A percentile compares a stretch with the other conserved stretches of the same genome.
phyloP scores from a whole-genome alignment of 148 eudicot species.

The Chenopodium quinoa region DNA sequence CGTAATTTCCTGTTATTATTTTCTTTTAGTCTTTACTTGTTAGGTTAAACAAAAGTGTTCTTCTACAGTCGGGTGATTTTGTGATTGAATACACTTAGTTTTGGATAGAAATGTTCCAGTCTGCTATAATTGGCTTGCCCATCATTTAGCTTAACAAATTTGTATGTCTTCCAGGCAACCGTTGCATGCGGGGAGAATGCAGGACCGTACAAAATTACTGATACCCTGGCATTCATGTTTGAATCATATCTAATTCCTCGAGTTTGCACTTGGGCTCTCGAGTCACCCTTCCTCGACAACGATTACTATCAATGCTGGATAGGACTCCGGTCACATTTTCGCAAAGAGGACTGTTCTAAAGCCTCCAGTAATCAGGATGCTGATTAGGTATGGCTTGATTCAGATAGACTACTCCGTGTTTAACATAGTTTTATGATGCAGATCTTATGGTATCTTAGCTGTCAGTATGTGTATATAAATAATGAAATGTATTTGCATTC shows the following conservation, averaged over 20 bases:
- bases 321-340: constrained; percentile 78
- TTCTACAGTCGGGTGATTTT: neutral
- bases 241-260: constrained; percentile 94
- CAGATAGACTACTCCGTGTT: neutral
- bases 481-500: neutral
- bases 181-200: constrained; percentile 61
- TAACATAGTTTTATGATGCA: neutral
- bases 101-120: neutral
- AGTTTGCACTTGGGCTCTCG: constrained; percentile 84
- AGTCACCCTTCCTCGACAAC: constrained; percentile 69
- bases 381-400: neutral
- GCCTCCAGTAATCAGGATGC: neutral
- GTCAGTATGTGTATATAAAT: constrained; percentile 3
- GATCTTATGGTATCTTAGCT: neutral
- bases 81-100: neutral
- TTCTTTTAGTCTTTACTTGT: neutral
- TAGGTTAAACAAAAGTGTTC: neutral
- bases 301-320: constrained; percentile 98
- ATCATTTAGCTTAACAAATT: neutral
- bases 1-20: neutral
- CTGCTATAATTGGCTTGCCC: neutral
- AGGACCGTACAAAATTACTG: constrained; percentile 61
- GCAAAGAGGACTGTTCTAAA: constrained; percentile 10
- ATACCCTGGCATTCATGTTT: constrained; percentile 97
- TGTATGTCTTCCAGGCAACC: constrained; percentile 53